These are phyloP conservation scores for Cercospora canescens DNA, from an alignment of 2,329 filamentous ascomycete genomes.

Conservation along the genomic window DNA sequence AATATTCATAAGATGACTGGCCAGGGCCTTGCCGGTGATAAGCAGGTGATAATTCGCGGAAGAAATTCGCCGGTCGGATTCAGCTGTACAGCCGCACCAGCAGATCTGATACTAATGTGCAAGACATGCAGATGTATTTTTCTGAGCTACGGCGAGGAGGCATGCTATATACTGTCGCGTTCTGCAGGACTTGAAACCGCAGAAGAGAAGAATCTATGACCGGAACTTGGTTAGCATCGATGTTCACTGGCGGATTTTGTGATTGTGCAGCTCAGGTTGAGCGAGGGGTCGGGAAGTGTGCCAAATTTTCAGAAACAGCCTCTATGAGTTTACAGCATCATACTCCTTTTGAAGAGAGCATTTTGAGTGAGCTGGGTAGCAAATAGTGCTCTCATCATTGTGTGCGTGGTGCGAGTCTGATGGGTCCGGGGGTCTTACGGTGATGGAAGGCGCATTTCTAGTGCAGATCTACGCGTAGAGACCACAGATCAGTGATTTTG, in stretches of 20 bases:
- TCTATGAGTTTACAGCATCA: conserved; percentile 15
- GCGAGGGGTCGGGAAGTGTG: background rate
- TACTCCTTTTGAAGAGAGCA: background rate
- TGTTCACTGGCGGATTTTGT: too few species aligned
- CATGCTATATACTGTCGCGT: too few species aligned
- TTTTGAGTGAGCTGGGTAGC: conserved; percentile 16
- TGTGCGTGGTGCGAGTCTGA: background rate
- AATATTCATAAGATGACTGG: background rate
- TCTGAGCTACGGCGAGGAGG: too few species aligned
- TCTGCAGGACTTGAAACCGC: too few species aligned
- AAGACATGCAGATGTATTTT: too few species aligned
- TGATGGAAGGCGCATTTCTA: background rate
- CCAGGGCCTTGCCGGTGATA: background rate
- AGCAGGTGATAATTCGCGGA: background rate
- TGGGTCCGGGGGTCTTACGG: background rate
- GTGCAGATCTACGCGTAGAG: too few species aligned
- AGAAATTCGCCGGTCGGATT: too few species aligned
- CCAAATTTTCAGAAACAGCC: conserved; percentile 4
- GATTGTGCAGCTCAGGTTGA: background rate
- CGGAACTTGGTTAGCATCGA: background rate
- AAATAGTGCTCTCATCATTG: conserved; percentile 16
- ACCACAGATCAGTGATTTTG: too few species aligned
- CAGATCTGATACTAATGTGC: too few species aligned
- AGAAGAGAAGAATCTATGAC: too few species aligned
- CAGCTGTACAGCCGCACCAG: too few species aligned